Percentiles rank a stretch among this genome's conserved stretches.
These are phyloP conservation scores for Trametes cubensis DNA, from an alignment of 768 basidiomycete species.

Conservation along the genomic window DNA sequence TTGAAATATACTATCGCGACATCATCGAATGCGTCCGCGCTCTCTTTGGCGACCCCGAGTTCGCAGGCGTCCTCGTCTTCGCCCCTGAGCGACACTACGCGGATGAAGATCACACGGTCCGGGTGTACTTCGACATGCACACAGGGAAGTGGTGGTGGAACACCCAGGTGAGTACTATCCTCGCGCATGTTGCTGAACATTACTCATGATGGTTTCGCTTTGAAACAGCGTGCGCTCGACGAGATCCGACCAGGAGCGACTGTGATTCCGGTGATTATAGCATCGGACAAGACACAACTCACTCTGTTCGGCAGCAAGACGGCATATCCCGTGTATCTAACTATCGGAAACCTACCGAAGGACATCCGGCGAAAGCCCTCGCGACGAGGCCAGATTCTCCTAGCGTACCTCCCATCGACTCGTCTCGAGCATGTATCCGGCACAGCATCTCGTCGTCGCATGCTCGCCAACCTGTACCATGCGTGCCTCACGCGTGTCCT, in stretches of 20 bases:
- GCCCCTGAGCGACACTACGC: conserved; percentile 42
- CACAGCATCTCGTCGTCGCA: conserved; percentile 27
- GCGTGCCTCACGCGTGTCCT: conserved; percentile 36
- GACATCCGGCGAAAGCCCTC: conserved; percentile 25
- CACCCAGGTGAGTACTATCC: conserved; percentile 50
- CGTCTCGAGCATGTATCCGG: conserved; percentile 18
- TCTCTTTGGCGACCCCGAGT: conserved; percentile 39
- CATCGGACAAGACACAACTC: conserved; percentile 32
- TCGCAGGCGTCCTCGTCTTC: conserved; percentile 33
- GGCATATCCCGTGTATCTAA: conserved; percentile 35
- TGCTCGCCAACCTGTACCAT: conserved; percentile 43
- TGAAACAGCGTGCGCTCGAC: too few species aligned
- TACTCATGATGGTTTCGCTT: too few species aligned
- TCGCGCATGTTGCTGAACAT: too few species aligned
- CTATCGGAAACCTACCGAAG: conserved; percentile 35
- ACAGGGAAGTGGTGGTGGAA: conserved; percentile 56
- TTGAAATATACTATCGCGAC: conserved; percentile 38
- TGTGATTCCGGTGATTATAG: conserved; percentile 32
- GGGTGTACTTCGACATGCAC: conserved; percentile 46
- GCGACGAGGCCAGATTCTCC: conserved; percentile 17
- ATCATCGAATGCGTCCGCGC: conserved; percentile 39
- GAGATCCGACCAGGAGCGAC: conserved; percentile 28
- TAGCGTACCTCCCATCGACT: conserved; percentile 31
- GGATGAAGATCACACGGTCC: conserved; percentile 29
- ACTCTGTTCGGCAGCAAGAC: conserved; percentile 32